These are phyloP conservation scores for Pleurotus djamor DNA, from an alignment of 768 basidiomycete genomes.

Conservation along the genomic window DNA sequence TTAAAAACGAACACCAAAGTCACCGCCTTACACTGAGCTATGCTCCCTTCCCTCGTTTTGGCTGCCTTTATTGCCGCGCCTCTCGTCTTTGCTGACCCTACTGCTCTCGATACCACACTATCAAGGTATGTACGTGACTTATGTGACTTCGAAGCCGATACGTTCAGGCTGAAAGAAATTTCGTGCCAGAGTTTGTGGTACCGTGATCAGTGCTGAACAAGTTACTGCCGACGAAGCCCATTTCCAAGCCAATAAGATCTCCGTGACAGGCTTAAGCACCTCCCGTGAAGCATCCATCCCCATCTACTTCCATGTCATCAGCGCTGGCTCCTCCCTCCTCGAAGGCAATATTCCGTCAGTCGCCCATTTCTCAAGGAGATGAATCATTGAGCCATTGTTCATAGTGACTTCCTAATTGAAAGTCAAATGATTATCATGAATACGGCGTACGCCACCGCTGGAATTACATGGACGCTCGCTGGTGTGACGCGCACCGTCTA, in stretches of 20 bases:
- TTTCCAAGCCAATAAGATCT: slow-evolving; percentile 37
- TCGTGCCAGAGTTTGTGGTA: slow-evolving; percentile 32
- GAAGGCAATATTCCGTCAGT: slow-evolving; percentile 44
- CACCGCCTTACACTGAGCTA: slow-evolving; percentile 13
- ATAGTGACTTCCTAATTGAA: slow-evolving; percentile 34
- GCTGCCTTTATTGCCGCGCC: slow-evolving; percentile 23
- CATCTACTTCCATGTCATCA: slow-evolving; percentile 33
- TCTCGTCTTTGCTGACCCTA: slow-evolving; percentile 23
- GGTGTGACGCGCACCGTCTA: slow-evolving; percentile 41
- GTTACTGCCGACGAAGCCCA: slow-evolving; percentile 34
- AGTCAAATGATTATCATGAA: slow-evolving; percentile 41
- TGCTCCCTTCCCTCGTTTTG: slow-evolving; percentile 23
- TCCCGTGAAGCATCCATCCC: slow-evolving; percentile 10
- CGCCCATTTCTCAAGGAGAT: no score
- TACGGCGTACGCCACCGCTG: slow-evolving; percentile 30
- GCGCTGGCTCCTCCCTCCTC: slow-evolving; percentile 21
- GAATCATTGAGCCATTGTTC: no score
- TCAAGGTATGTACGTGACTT: slow-evolving; percentile 13
- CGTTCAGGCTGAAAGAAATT: not conserved
- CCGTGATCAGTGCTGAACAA: slow-evolving; percentile 29
- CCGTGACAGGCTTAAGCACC: slow-evolving; percentile 4
- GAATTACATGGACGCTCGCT: slow-evolving; percentile 37
- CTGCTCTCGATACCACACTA: slow-evolving; percentile 14
- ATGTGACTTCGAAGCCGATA: not conserved
- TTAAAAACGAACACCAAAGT: not conserved